Evolutionary conservation across 2,329 filamentous ascomycete species (phyloP).

Genomic region (Colletotrichum truncatum): DNA sequence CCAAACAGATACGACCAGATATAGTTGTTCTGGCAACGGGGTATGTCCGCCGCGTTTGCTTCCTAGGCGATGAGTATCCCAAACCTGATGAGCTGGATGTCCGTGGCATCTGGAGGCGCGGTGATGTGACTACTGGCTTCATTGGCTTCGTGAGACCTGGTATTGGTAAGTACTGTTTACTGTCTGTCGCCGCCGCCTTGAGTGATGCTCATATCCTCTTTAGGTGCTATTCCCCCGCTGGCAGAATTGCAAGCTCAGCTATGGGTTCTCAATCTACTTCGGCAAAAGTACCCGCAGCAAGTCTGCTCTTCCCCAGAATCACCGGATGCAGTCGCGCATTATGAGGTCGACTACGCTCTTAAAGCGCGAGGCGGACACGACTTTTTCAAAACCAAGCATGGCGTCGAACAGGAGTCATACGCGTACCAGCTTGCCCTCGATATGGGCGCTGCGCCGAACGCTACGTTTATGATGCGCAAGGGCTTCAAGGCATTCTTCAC

Average conservation of each 20-base stretch:
- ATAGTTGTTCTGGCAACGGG: conserved; percentile 58
- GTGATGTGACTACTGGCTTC: conserved; percentile 50
- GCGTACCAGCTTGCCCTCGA: conserved; percentile 59
- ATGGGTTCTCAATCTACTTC: conserved; percentile 53
- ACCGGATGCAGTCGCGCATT: conserved; percentile 38
- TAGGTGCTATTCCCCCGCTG: conserved; percentile 57
- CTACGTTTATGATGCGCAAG: conserved; percentile 43
- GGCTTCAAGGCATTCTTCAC: conserved; percentile 48
- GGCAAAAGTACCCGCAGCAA: conserved; percentile 35
- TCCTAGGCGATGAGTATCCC: conserved; percentile 50
- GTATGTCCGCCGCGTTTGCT: conserved; percentile 51
- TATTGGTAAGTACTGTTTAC: conserved; percentile 40
- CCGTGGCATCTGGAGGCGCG: conserved; percentile 59
- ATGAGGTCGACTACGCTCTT: conserved; percentile 52
- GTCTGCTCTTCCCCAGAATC: conserved; percentile 30
- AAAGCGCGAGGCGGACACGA: conserved; percentile 44
- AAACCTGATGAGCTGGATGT: conserved; percentile 58
- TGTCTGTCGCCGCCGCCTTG: too few relatives aligned
- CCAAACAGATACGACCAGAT: conserved; percentile 47
- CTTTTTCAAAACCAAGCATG: conserved; percentile 45
- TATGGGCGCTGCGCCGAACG: conserved; percentile 52
- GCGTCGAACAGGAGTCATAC: conserved; percentile 59
- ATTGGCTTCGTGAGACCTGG: conserved; percentile 58
- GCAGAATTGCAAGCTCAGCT: conserved; percentile 58
- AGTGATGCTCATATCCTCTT: neutral